These are phyloP conservation scores for Leersia perrieri DNA, from an alignment of 176 grass and related monocot species.

Conservation along the genomic window DNA sequence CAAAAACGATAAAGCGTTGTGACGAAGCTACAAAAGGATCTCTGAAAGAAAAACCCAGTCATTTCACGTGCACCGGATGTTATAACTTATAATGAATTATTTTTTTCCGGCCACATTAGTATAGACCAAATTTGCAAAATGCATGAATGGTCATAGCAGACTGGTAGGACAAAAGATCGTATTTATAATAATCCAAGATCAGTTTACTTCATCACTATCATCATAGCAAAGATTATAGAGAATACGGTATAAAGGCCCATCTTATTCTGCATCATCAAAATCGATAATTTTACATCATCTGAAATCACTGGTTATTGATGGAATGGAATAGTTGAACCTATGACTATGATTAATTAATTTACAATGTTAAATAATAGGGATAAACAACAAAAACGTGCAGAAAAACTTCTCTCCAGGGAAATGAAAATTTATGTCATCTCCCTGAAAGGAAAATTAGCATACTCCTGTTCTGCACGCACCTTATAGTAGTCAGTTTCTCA, in stretches of 20 bases:
- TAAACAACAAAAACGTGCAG: not conserved
- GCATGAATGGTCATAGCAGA: not conserved
- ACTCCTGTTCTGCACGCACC: not conserved
- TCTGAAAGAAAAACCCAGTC: no score
- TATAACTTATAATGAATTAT: no score
- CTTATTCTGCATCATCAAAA: conserved; percentile 8
- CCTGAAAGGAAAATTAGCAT: not conserved
- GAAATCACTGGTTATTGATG: not conserved
- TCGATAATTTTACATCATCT: not conserved
- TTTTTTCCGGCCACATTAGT: not conserved
- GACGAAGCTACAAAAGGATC: no score
- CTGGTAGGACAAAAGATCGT: not conserved
- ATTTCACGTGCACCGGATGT: no score
- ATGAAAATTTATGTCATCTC: not conserved
- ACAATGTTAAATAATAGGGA: not conserved
- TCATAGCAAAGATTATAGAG: not conserved
- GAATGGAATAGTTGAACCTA: not conserved
- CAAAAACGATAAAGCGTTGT: no score
- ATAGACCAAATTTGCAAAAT: not conserved
- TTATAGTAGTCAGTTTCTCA: not conserved
- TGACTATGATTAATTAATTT: not conserved
- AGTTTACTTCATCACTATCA: not conserved
- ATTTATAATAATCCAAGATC: not conserved
- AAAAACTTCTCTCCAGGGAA: not conserved
- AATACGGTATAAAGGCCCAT: not conserved